Evolutionary conservation across 2,329 filamentous ascomycete species (phyloP), one percentile per base, ranked within the genome.

Genomic region (Diaporthe australafricana): DNA sequence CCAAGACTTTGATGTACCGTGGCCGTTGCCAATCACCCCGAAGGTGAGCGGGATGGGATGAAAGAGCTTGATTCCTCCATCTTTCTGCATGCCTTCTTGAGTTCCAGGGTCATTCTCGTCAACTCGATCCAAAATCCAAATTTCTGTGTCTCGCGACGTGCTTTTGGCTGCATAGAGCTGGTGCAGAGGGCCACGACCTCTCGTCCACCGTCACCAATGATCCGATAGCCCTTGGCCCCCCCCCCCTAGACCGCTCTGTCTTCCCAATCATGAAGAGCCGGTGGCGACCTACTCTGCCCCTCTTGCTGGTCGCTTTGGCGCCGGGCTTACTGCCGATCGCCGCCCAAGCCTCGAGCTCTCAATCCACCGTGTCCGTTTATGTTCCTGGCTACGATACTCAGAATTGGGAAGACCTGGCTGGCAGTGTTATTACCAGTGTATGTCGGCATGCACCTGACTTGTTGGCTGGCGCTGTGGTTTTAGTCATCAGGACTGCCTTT

Each of bases 361-460:
- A 35, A 14, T 50, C 83, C 4, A 83, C 83, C 22, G 83, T 85
- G 20, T 83, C 84, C 35, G 81, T 87, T 66, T 87, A 80, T 71
- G 77, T 87, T 3, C 85, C 85, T 0, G 81, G 82, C 47, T 87
- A 86, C 66, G 73, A 78, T 48, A 71, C 80, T 40, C 77, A 81
- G n/a, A 80, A 83, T 42, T 87, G 85, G 85, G 81, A 81, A 14
- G 74, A 81, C 5, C 77, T 87, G 60, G 83, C 84, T 57, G 85
- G 85, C 17, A 87, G 84, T 76, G 78, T 87, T 63, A 74, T 87
- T 22, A 80, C 81, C 42, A 84, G 79, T 72, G 85, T 87, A 80
- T 67, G 82, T 52, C 27, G 14, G 47, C 27, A 42, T 30, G 50
- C 70, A 53, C 20, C 70, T 35, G 5, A 35, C 32, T 78, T 12